Evolutionary conservation across 805 yeast genomes (phyloP), one percentile per base, ranked within the genome.

Genomic region (Yamadazyma laniorum): DNA sequence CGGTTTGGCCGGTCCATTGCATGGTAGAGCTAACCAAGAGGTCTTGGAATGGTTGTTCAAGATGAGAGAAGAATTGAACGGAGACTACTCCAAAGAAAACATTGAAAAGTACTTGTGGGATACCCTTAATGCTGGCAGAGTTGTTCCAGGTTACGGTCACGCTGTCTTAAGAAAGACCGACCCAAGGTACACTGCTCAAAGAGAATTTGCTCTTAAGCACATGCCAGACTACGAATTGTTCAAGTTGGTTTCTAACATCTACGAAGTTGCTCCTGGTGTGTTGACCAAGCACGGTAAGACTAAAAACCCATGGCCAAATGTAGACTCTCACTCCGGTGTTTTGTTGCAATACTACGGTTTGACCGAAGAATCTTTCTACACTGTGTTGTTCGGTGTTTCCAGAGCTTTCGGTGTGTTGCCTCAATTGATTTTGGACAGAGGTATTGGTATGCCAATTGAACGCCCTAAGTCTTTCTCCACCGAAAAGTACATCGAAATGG

Each of bases 401-500:
- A 79, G 93, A 63, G 79, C 90, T 28, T 70, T 85, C 44, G 93
- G 93, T 50, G 87, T 85, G 34, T 68, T 85, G 56, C 77, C 87
- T 28, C 93, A 85, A 67, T 71, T 85, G 60, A 79, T 85, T 50
- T 78, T 85, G 77, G 93, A 85, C 68, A 73, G 93, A 48, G 77
- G 80, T 49, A 63, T 80, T 39, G 91, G 91, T 37, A 59, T 83
- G 61, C 88, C 93, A 39, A 82, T 85, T 49, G 93, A 85, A 67
- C 76, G 93, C 61, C 93, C 93, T 58, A 83, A 80, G 73, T 69
- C 95, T 47, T 86, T 88, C 87, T 85, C 95, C 45, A 87, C 96
- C 50, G 91, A 87, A 71, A 88, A 88, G 72, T 86, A 84, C 75
- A 81, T 79, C 61, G 88, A 86, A 75, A 71, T 87, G 64, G 95